Evolutionary conservation across 306 rosid species (phyloP).

Genomic region (Ormosia semicastrata): DNA sequence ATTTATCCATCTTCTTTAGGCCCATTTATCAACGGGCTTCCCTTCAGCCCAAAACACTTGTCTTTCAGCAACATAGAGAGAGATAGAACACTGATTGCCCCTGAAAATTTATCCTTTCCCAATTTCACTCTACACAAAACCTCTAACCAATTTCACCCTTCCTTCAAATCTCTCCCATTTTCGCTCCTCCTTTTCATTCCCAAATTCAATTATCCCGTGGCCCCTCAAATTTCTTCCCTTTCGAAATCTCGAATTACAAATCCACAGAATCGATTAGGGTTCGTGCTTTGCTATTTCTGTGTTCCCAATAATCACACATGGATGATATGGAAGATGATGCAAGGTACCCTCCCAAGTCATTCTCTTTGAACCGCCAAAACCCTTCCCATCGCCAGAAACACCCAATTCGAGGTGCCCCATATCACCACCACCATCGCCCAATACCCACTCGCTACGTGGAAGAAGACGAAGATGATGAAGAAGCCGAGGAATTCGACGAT

Average conservation of each 20-base stretch:
- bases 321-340: constrained; percentile 61
- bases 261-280: not conserved
- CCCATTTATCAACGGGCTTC: not conserved
- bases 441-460: constrained; percentile 29
- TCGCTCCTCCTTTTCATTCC: not conserved
- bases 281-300: not conserved
- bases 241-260: not conserved
- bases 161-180: not conserved
- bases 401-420: constrained; percentile 38
- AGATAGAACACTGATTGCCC: not conserved
- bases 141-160: constrained; percentile 17
- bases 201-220: not conserved
- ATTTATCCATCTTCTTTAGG: not conserved
- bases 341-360: constrained; percentile 51
- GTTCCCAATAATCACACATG: constrained; percentile 17
- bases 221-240: not conserved
- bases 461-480: constrained; percentile 30
- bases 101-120: not conserved
- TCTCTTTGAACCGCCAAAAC: constrained; percentile 33
- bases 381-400: constrained; percentile 45
- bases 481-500: constrained; percentile 32
- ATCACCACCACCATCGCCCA: constrained; percentile 35
- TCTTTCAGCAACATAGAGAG: not conserved
- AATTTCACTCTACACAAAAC: not conserved
- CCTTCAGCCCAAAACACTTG: not conserved